A percentile compares a stretch with the other conserved stretches of the same genome.
Evolutionary conservation across 345 rosid species (phyloP).

Genomic region (Gossypium mustelinum): DNA sequence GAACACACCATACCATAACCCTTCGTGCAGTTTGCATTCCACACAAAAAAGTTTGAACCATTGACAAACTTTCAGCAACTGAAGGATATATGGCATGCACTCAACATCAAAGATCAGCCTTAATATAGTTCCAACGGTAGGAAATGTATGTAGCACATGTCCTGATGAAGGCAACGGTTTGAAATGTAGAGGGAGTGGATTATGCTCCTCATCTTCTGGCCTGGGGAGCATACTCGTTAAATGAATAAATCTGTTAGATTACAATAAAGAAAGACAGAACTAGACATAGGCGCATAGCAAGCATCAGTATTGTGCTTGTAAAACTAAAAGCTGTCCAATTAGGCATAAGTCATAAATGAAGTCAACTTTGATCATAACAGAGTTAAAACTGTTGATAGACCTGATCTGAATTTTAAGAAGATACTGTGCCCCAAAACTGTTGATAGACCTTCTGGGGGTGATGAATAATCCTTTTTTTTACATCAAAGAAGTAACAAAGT

Average conservation of each 20-base stretch:
- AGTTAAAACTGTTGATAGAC: not conserved
- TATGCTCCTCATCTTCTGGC: conserved; percentile 43
- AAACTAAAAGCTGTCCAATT: conserved; percentile 1
- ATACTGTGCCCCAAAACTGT: not conserved
- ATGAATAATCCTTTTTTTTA: not conserved
- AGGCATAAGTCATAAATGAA: not conserved
- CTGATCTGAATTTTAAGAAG: not conserved
- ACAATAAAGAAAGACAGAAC: not conserved
- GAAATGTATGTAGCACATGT: conserved; percentile 57
- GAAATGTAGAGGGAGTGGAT: conserved; percentile 41
- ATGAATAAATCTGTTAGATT: not conserved
- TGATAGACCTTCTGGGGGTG: not conserved
- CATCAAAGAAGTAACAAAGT: not conserved
- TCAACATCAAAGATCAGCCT: conserved; percentile 42
- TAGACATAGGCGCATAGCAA: not conserved
- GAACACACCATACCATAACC: conserved; percentile 60
- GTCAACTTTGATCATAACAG: not conserved
- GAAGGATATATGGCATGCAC: conserved; percentile 32
- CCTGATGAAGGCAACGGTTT: conserved; percentile 50
- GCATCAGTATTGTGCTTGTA: not conserved
- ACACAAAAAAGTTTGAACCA: conserved; percentile 61
- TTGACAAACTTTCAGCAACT: conserved; percentile 40
- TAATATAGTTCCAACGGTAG: conserved; percentile 68
- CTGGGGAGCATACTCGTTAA: conserved; percentile 28
- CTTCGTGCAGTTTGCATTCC: conserved; percentile 50